Conservation (phyloP, 306 rosid genomes). For the Lupinus albus region DNA sequence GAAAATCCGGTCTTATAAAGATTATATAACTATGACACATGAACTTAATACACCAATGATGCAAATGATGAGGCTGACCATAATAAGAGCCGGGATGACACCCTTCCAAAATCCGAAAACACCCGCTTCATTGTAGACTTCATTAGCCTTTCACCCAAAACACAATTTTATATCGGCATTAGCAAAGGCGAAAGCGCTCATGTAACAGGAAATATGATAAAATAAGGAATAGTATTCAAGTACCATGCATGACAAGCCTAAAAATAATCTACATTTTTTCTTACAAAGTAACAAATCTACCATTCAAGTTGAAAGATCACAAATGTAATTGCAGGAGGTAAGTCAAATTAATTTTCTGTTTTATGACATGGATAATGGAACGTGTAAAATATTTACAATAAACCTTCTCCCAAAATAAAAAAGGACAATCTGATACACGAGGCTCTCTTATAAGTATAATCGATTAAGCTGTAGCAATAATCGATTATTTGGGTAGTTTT, state of each 20-base stretch:
- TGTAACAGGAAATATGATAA: constrained; percentile 19
- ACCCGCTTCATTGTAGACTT: constrained; percentile 70
- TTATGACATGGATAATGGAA: constrained; percentile 12
- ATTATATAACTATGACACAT: background rate
- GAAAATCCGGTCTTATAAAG: constrained; percentile 27
- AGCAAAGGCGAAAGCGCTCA: constrained; percentile 1
- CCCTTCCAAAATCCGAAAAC: constrained; percentile 85
- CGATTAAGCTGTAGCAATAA: no score
- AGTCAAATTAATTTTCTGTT: constrained; percentile 23
- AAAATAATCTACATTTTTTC: background rate
- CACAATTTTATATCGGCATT: background rate
- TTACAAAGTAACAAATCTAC: constrained; percentile 7
- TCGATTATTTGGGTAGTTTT: no score
- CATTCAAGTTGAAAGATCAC: constrained; percentile 21
- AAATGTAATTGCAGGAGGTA: background rate
- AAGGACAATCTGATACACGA: no score
- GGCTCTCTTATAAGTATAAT: no score
- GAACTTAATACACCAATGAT: constrained; percentile 12
- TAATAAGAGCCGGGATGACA: constrained; percentile 77
- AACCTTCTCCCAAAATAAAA: background rate
- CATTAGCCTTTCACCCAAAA: constrained; percentile 54
- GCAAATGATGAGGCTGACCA: constrained; percentile 56
- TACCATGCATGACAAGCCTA: constrained; percentile 20
- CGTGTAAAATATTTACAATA: constrained; percentile 17
- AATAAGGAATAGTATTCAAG: background rate